Evolutionary conservation across 1,284 basidiomycete genomes (phyloP).

Genomic region (Cerrena zonata): DNA sequence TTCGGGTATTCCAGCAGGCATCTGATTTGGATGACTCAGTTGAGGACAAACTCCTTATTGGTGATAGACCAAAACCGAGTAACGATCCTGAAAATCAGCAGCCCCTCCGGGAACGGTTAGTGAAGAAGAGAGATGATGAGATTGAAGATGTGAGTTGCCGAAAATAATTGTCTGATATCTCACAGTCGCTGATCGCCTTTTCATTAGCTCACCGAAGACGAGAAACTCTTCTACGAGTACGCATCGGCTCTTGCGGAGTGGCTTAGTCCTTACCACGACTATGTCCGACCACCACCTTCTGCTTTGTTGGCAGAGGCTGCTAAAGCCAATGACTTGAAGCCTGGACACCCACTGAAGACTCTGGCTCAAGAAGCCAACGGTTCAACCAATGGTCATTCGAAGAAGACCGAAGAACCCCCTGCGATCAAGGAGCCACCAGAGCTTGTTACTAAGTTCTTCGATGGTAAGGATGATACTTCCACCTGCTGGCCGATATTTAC

Average conservation of each 20-base stretch:
- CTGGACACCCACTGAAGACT: constrained; percentile 59
- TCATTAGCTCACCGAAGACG: constrained; percentile 60
- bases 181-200: constrained; percentile 3
- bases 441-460: constrained; percentile 52
- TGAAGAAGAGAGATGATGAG: constrained; percentile 45
- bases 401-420: constrained; percentile 67
- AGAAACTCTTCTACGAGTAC: constrained; percentile 52
- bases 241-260: constrained; percentile 58
- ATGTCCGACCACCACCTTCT: constrained; percentile 60
- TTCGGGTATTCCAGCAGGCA: constrained; percentile 66
- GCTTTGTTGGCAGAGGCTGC: constrained; percentile 68
- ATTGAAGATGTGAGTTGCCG: constrained; percentile 51
- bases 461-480: constrained; percentile 46
- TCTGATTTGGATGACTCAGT: constrained; percentile 72
- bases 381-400: constrained; percentile 44
- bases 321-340: constrained; percentile 63
- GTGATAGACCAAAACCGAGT: constrained; percentile 67
- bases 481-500: too few relatives aligned
- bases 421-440: constrained; percentile 55
- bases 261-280: constrained; percentile 69
- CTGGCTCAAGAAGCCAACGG: constrained; percentile 48
- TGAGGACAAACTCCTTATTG: constrained; percentile 71
- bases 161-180: too few relatives aligned
- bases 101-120: constrained; percentile 53
- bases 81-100: constrained; percentile 43